These are phyloP conservation scores for Barnettozyma siamensis DNA, from an alignment of 805 yeast genomes.

Conservation along the genomic window DNA sequence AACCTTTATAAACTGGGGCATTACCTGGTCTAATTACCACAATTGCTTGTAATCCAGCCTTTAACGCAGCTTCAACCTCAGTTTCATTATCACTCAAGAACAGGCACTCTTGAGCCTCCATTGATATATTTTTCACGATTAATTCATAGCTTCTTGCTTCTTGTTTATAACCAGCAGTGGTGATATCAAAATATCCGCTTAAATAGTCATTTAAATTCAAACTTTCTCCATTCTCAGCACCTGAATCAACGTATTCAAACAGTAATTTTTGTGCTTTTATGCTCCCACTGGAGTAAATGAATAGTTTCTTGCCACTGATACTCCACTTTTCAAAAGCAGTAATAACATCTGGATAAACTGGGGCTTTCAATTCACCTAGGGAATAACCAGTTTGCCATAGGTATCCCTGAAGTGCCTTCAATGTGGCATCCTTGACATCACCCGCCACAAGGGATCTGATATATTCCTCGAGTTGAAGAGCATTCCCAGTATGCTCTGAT, in stretches of 20 bases:
- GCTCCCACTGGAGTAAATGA: constrained; percentile 86
- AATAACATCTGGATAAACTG: constrained; percentile 70
- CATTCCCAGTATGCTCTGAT: constrained; percentile 17
- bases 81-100: constrained; percentile 77
- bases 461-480: constrained; percentile 36
- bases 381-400: constrained; percentile 81
- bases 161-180: constrained; percentile 71
- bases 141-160: constrained; percentile 50
- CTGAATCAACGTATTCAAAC: constrained; percentile 51
- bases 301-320: constrained; percentile 32
- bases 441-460: constrained; percentile 50
- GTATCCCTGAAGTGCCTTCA: constrained; percentile 77
- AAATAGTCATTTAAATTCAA: constrained; percentile 49
- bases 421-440: constrained; percentile 72
- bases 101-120: constrained; percentile 32
- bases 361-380: constrained; percentile 71
- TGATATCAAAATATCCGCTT: constrained; percentile 76
- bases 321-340: constrained; percentile 43
- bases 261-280: constrained; percentile 79
- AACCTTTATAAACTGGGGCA: constrained; percentile 33
- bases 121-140: constrained; percentile 42
- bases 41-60: constrained; percentile 52
- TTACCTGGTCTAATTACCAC: constrained; percentile 78
- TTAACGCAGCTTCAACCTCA: constrained; percentile 72
- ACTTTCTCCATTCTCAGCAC: constrained; percentile 26